Evolutionary conservation across 2,329 filamentous ascomycete genomes (phyloP), one percentile per base, ranked within the genome.

Genomic region (Alternaria burnsii): DNA sequence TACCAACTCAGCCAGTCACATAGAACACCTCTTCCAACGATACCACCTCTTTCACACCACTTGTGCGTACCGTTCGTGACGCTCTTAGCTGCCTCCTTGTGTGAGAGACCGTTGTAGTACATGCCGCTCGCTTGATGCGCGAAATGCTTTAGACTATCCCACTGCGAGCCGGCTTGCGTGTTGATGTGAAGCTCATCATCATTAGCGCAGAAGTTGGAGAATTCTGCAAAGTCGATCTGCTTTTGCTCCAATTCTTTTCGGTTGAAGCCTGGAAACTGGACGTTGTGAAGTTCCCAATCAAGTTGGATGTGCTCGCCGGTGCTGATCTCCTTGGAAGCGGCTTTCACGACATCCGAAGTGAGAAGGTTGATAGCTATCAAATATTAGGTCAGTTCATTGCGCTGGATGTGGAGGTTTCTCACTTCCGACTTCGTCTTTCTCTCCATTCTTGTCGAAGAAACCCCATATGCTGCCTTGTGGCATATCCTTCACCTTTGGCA

Each of bases 231-330:
- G 10, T 79, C 78, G 9, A 86, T 73, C 56, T 87, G 83, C 55
- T 80, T 80, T 64, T 86, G 85, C 32, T 82, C 74, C 52, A 82
- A 83, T 9, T 82, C 81, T 34, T 82, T 81, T 2, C 86, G 80
- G 43, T 82, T 82, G 64, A 87, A 83, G 61, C 84, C 83, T 1
- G 85, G 83, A 64, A 83, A 81, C 58, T 87, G 84, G 3, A 87
- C 75, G 66, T 87, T 87, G 20, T 81, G 83, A 61, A 88, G 70
- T 24, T 85, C 82, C 86, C 86, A 88, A 26, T 82, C 81, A 40
- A 88, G 78, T 10, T 82, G 82, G 24, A 87, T 81, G 32, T 84
- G 79, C 20, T 78, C 77, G 12, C 86, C 86, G 0, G 82, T 83
- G 40, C 77, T 79, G 66, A 88, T 87, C 65, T 85, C 82, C 5